Evolutionary conservation across 305 asterid genomes (phyloP), one percentile per base, ranked within the genome.

Genomic region (Fraxinus nigra): DNA sequence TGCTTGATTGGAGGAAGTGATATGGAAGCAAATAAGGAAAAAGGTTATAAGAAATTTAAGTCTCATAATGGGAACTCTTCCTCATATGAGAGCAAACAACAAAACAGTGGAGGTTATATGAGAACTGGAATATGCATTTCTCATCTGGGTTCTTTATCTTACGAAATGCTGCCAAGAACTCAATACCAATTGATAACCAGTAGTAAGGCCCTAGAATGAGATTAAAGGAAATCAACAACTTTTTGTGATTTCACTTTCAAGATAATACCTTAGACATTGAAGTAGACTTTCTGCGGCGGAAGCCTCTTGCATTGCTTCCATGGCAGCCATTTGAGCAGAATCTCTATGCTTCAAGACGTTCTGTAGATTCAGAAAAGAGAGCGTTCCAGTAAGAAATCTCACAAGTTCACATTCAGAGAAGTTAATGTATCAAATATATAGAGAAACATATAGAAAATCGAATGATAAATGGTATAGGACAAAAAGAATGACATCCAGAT

Each of bases 261-360:
- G 80, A 90, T 3, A 82, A 76, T 92, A 96, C 99, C 98, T 94
- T 86, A 96, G 86, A 85, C 99, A 94, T 76, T 89, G 92, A 85
- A 96, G 98, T 80, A 96, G 88, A 82, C 89, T 91, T 88, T 96
- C 98, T 0, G 97, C 92, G 51, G 91, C 86, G 7, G 97, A 92
- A 86, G 99, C 98, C 87, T 93, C 98, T 87, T 92, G 95, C 89
- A 94, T 90, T 81, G 99, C 99, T 86, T 94, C 99, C 81, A 91
- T 89, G 37, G 99, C 99, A 84, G 98, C 98, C 28, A 91, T 85
- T 89, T 94, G 98, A 22, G 97, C 98, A 32, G 97, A 87, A 82
- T 92, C 97, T 89, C 98, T 91, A 86, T 93, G 91, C 92, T 85
- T 96, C 86, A 93, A 72, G 34, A 93, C 93, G 82, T 96, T 98